Evolutionary conservation across 768 basidiomycete species (phyloP).

Genomic region (Psilocybe cubensis): DNA sequence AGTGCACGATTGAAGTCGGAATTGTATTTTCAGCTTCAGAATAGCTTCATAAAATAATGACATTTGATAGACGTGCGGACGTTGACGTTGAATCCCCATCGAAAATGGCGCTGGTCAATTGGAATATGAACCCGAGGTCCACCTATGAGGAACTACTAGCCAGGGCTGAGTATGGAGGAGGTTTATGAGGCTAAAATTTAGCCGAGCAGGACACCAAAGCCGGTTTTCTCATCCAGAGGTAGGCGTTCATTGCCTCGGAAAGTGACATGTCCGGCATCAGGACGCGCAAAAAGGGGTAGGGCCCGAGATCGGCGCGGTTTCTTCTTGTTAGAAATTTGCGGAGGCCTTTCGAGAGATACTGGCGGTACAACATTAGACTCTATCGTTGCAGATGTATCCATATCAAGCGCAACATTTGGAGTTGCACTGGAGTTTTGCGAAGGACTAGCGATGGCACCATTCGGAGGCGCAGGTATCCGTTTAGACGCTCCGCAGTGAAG

Average conservation of each 20-base stretch:
- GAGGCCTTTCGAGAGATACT: not conserved
- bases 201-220: conserved; percentile 18
- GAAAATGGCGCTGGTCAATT: too few relatives aligned
- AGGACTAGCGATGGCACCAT: not conserved
- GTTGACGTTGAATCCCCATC: too few relatives aligned
- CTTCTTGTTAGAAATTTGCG: conserved; percentile 8
- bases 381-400: not conserved
- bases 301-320: conserved; percentile 36
- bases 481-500: conserved; percentile 57
- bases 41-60: too few relatives aligned
- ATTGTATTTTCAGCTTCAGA: too few relatives aligned
- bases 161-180: not conserved
- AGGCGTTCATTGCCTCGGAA: conserved; percentile 65
- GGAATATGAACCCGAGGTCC: too few relatives aligned
- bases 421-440: not conserved
- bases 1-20: too few relatives aligned
- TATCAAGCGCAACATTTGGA: not conserved
- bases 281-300: conserved; percentile 62
- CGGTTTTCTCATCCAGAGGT: conserved; percentile 22
- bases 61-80: too few relatives aligned
- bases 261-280: conserved; percentile 65
- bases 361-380: not conserved
- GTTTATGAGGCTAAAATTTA: not conserved
- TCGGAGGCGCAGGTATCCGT: conserved; percentile 66
- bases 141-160: not conserved